Conservation (phyloP, 768 basidiomycete genomes). For the Trametes gibbosa region DNA sequence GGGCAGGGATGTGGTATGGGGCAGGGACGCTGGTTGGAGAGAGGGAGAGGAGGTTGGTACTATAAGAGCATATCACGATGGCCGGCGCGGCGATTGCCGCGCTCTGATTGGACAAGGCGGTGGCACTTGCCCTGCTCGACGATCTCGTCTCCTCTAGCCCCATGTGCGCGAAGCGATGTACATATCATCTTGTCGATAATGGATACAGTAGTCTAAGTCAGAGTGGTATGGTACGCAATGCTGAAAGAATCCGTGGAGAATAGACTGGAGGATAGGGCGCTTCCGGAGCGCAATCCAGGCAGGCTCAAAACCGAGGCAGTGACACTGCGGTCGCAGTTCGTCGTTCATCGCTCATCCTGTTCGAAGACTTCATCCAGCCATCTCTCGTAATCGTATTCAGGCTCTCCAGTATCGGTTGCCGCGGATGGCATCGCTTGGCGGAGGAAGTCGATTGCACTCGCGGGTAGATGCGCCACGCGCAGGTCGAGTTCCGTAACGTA, state of each 20-base stretch:
- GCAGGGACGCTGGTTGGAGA: slow-evolving; percentile 15
- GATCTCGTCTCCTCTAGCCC: not conserved
- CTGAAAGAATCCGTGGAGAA: not conserved
- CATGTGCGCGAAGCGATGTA: not conserved
- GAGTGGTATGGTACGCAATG: slow-evolving; percentile 1
- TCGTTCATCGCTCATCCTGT: slow-evolving; percentile 14
- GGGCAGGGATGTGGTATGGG: slow-evolving; percentile 5
- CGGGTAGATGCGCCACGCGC: slow-evolving; percentile 76
- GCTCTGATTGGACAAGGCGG: slow-evolving; percentile 22
- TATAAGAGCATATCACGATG: slow-evolving; percentile 29
- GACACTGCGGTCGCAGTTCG: not conserved
- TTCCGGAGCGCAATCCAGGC: slow-evolving; percentile 10
- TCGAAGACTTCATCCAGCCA: slow-evolving; percentile 81
- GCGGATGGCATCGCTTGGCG: slow-evolving; percentile 73
- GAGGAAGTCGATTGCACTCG: slow-evolving; percentile 74
- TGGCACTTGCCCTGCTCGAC: not conserved
- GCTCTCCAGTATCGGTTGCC: slow-evolving; percentile 53
- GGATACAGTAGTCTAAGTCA: slow-evolving; percentile 18
- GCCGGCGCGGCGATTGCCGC: slow-evolving; percentile 30
- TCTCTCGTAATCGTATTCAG: slow-evolving; percentile 76
- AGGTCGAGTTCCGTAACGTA: slow-evolving; percentile 94
- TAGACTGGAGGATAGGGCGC: not conserved
- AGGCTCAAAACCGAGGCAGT: not conserved
- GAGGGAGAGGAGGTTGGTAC: slow-evolving; percentile 10
- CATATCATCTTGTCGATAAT: not conserved